phyloP scores from a whole-genome alignment of 306 rosid species.

The Casuarina cunninghamiana region DNA sequence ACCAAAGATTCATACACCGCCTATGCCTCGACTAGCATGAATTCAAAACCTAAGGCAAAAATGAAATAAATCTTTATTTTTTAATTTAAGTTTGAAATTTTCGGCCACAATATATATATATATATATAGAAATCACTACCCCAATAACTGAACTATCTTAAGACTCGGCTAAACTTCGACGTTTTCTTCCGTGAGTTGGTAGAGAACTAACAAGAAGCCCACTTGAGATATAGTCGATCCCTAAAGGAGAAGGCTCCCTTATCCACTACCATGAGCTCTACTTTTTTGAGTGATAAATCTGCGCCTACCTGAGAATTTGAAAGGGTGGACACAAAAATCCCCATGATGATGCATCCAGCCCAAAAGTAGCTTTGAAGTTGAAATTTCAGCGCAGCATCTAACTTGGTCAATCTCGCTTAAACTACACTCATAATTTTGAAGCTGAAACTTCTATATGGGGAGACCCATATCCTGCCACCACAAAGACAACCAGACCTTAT shows the following conservation, averaged over 20 bases:
- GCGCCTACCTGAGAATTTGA: conserved; percentile 30
- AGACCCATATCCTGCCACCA: neutral
- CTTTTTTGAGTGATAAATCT: conserved; percentile 7
- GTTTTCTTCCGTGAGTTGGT: too few species aligned
- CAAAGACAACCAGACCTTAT: neutral
- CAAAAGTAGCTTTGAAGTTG: neutral
- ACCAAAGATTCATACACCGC: neutral
- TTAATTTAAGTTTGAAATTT: neutral
- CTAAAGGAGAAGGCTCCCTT: too few species aligned
- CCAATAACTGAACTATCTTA: too few species aligned
- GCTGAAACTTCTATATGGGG: neutral
- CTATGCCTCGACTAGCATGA: neutral
- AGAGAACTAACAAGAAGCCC: too few species aligned
- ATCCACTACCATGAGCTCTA: neutral
- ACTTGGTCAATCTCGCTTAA: neutral
- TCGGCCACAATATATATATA: too few species aligned
- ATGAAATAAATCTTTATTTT: neutral
- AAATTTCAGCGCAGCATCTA: neutral
- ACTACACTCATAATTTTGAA: neutral
- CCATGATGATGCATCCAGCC: conserved; percentile 7
- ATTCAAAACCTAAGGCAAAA: neutral
- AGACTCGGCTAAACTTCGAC: too few species aligned
- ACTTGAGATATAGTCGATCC: too few species aligned
- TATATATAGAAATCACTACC: too few species aligned
- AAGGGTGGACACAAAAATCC: conserved; percentile 10